Evolutionary conservation across 1,284 basidiomycete genomes (phyloP), one percentile per base, ranked within the genome.

Genomic region (Termitomyces sp.): DNA sequence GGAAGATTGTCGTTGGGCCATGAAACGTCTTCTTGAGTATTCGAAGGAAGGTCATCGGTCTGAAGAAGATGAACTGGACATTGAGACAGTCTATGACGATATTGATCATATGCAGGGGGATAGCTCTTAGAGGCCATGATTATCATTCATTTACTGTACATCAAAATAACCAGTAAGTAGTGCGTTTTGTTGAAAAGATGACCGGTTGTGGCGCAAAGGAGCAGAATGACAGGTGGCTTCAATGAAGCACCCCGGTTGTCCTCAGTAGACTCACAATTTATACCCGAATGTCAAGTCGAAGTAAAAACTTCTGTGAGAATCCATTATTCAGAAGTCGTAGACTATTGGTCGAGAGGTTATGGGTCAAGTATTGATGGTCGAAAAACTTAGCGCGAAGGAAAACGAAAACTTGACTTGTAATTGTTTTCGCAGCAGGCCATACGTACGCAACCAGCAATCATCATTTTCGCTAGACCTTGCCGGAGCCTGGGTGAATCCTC

Each of bases 1-100:
- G 36, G 39, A 48, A 9, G 52, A 53, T 48, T 53, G 52, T 21
- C 31, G 8, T 19, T 48, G 41, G 51, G 42, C 39, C 34, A 52
- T 52, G 41, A 34, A 13, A 36, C 42, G 24, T 33, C 42, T 52
- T 34, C 10, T 42, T 21, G 38, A 39, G 12, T 19, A 5, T 1
- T 34, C 30, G 36, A 19, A 49, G 13, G n/a, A 40, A 30, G 26
- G 19, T 47, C 31, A 9, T 21, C 17, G 4, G 19, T 24, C 31
- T 13, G 45, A 47, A 19, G 31, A n/a, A 21, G 44, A 46, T 33
- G 44, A 46, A 33, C 13, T 34, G 33, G 31, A 47, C 3, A 19
- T 34, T 15, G 45, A 34, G 31, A 47, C 45, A n/a, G 17, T n/a
- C 13, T 19, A 24, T 9, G 31, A 24, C 36, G 21, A 48, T 12